phyloP scores from a whole-genome alignment of 2,329 filamentous ascomycete genomes.

The Stemphylium beticola region DNA sequence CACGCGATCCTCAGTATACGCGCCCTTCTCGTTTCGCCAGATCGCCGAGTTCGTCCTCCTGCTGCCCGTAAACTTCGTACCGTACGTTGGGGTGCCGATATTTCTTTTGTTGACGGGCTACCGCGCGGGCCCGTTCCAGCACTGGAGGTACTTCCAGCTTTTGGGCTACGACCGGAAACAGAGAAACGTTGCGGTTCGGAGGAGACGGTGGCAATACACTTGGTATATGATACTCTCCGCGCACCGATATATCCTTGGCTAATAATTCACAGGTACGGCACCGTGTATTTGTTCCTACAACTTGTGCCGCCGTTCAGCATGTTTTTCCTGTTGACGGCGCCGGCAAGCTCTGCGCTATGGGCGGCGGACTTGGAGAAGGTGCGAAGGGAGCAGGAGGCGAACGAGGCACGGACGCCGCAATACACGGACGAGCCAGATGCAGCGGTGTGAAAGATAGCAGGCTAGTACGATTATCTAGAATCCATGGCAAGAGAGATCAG shows the following conservation, averaged over 20 bases:
- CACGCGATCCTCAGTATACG: slow-evolving; percentile 76
- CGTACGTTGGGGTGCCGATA: slow-evolving; percentile 79
- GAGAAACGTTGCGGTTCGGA: slow-evolving; percentile 71
- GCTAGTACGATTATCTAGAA: not conserved
- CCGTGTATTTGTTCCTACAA: slow-evolving; percentile 80
- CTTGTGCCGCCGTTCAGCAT: slow-evolving; percentile 92
- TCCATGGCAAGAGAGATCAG: not conserved
- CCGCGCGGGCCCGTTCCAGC: slow-evolving; percentile 83
- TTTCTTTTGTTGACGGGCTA: slow-evolving; percentile 91
- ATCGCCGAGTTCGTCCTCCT: slow-evolving; percentile 78
- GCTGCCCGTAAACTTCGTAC: slow-evolving; percentile 81
- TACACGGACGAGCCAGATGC: slow-evolving; percentile 42
- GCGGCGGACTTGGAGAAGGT: slow-evolving; percentile 72
- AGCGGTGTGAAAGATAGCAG: slow-evolving; percentile 17
- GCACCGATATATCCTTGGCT: not conserved
- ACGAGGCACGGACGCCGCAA: slow-evolving; percentile 19
- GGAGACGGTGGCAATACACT: slow-evolving; percentile 79
- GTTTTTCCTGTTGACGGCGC: slow-evolving; percentile 88
- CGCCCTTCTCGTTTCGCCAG: slow-evolving; percentile 89
- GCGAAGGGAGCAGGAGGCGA: slow-evolving; percentile 34
- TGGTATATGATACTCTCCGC: slow-evolving; percentile 60
- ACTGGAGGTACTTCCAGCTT: slow-evolving; percentile 89
- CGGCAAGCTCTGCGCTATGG: slow-evolving; percentile 86
- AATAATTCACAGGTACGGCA: slow-evolving; percentile 70
- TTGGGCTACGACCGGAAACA: slow-evolving; percentile 76